These are phyloP conservation scores for Alternaria ventricosa DNA, from an alignment of 2,329 filamentous ascomycete genomes.

Conservation along the genomic window DNA sequence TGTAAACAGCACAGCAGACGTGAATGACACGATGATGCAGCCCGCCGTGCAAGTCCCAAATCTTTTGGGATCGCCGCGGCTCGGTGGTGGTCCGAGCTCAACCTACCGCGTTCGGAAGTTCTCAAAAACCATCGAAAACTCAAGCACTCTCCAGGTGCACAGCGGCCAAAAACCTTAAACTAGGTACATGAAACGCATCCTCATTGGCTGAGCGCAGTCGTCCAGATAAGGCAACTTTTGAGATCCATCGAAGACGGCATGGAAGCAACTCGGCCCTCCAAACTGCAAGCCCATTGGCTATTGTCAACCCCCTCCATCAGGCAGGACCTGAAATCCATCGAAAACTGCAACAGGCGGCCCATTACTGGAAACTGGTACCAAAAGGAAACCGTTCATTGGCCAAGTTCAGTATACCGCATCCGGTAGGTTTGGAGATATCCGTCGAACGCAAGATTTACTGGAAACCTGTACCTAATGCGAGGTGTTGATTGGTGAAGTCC, in stretches of 20 bases:
- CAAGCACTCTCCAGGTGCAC: not conserved
- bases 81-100: slow-evolving; percentile 9
- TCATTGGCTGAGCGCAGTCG: not conserved
- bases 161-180: not conserved
- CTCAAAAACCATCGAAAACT: not conserved
- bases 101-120: not conserved
- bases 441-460: not conserved
- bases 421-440: not conserved
- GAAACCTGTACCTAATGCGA: not conserved
- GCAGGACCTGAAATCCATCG: not conserved
- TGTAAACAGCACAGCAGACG: not conserved
- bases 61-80: slow-evolving; percentile 3
- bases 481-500: not conserved
- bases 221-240: not conserved
- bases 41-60: slow-evolving; percentile 3
- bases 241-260: not conserved
- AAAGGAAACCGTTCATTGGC: not conserved
- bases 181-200: not conserved
- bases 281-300: not conserved
- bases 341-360: not conserved
- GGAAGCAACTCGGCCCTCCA: not conserved
- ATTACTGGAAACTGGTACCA: slow-evolving; percentile 1
- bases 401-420: not conserved
- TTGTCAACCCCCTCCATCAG: not conserved
- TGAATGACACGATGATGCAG: not conserved